These are phyloP conservation scores for Euclidium syriacum DNA, from an alignment of 345 rosid genomes.

Conservation along the genomic window DNA sequence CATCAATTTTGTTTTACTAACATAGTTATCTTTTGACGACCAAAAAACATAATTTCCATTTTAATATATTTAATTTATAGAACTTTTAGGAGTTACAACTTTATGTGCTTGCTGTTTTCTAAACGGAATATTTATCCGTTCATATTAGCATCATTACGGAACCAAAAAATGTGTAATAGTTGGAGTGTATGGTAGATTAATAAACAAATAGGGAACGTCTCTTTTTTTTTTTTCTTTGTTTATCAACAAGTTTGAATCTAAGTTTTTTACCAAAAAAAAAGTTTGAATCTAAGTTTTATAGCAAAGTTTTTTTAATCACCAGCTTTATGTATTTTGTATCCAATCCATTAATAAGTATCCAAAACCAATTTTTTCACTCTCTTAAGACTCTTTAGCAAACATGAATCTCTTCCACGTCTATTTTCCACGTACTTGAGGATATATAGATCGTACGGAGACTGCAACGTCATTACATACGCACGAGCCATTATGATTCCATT, in stretches of 20 bases:
- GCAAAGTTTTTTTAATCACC: no score
- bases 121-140: background rate
- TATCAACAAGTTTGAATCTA: no score
- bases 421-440: constrained; percentile 5
- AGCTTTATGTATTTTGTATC: no score
- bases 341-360: background rate
- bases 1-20: constrained; percentile 4
- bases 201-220: no score
- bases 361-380: constrained; percentile 2
- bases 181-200: no score
- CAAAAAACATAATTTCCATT: background rate
- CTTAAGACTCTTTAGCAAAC: background rate
- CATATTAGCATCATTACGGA: no score
- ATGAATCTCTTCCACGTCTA: background rate
- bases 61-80: background rate
- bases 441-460: constrained; percentile 1
- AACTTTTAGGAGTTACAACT: background rate
- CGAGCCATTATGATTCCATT: background rate
- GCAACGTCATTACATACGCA: constrained; percentile 35
- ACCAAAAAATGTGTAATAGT: no score
- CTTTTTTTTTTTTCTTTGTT: no score
- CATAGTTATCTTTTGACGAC: background rate
- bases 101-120: background rate
- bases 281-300: no score
- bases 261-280: no score